phyloP scores from a whole-genome alignment of 805 yeast species.

The Candida morakotiae region DNA sequence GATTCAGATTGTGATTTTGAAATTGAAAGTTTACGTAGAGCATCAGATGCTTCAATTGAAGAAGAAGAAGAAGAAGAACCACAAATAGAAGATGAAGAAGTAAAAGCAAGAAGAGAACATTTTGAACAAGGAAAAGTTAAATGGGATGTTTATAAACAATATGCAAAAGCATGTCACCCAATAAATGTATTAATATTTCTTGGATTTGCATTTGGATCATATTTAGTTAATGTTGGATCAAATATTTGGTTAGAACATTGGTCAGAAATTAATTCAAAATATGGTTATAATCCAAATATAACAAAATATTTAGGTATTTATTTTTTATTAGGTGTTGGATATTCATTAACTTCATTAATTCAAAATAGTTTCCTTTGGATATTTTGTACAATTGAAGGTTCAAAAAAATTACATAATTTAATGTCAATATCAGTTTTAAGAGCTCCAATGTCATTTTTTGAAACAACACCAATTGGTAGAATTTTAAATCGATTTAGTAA shows the following conservation, averaged over 20 bases:
- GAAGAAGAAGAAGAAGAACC: constrained; percentile 27
- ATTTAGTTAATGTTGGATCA: constrained; percentile 59
- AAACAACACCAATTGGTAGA: constrained; percentile 93
- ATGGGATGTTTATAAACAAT: constrained; percentile 77
- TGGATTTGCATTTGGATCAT: constrained; percentile 51
- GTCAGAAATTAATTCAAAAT: constrained; percentile 81
- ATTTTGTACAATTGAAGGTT: constrained; percentile 78
- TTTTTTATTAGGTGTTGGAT: constrained; percentile 65
- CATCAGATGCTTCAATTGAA: constrained; percentile 50
- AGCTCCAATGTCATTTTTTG: constrained; percentile 95
- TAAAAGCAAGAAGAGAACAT: constrained; percentile 60
- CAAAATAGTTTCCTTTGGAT: constrained; percentile 75
- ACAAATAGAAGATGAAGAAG: constrained; percentile 31
- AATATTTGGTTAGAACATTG: constrained; percentile 95
- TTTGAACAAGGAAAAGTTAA: constrained; percentile 92
- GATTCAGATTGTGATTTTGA: constrained; percentile 30
- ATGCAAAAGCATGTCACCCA: constrained; percentile 84
- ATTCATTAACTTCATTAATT: constrained; percentile 55
- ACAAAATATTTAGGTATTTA: constrained; percentile 70
- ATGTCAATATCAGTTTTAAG: constrained; percentile 73
- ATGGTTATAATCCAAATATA: constrained; percentile 72
- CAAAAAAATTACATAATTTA: constrained; percentile 64
- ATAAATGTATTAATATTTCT: constrained; percentile 58
- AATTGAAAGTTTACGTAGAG: constrained; percentile 49
- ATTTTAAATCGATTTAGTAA: constrained; percentile 86